These are phyloP conservation scores for Lignosus rhinocerotis DNA, from an alignment of 1,284 basidiomycete species.

Conservation along the genomic window DNA sequence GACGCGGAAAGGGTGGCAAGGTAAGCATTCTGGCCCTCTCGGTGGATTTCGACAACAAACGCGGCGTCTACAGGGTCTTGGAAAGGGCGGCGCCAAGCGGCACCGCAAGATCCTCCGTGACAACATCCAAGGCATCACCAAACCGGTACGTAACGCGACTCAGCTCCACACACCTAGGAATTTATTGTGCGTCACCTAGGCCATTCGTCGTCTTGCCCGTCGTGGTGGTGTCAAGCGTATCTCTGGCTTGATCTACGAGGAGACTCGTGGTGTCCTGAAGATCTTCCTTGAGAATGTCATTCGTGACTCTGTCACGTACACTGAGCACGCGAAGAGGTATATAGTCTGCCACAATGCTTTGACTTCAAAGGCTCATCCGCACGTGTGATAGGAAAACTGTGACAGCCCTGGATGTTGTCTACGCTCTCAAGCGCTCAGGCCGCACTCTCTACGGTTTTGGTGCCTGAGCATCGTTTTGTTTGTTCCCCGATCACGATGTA, in stretches of 20 bases:
- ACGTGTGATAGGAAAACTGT: slow-evolving; percentile 60
- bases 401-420: slow-evolving; percentile 80
- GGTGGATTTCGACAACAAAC: background rate
- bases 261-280: slow-evolving; percentile 93
- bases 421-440: slow-evolving; percentile 82
- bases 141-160: slow-evolving; percentile 41
- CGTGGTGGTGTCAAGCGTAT: slow-evolving; percentile 97
- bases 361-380: background rate
- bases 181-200: slow-evolving; percentile 71
- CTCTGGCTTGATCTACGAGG: slow-evolving; percentile 91
- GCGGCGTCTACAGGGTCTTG: slow-evolving; percentile 31
- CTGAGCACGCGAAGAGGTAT: slow-evolving; percentile 80
- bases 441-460: slow-evolving; percentile 80
- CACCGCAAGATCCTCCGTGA: slow-evolving; percentile 87
- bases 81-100: slow-evolving; percentile 81
- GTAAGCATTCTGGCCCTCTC: slow-evolving; percentile 28
- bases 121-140: slow-evolving; percentile 86
- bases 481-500: slow-evolving; percentile 26
- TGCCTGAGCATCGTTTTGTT: slow-evolving; percentile 40
- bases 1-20: slow-evolving; percentile 74
- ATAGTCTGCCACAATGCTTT: background rate
- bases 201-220: slow-evolving; percentile 92
- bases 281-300: slow-evolving; percentile 87
- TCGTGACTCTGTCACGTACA: slow-evolving; percentile 86
- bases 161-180: background rate